A percentile compares a stretch with the other conserved stretches of the same genome.
phyloP scores from a whole-genome alignment of 2,329 filamentous ascomycete genomes.

The Claviceps sp. region DNA sequence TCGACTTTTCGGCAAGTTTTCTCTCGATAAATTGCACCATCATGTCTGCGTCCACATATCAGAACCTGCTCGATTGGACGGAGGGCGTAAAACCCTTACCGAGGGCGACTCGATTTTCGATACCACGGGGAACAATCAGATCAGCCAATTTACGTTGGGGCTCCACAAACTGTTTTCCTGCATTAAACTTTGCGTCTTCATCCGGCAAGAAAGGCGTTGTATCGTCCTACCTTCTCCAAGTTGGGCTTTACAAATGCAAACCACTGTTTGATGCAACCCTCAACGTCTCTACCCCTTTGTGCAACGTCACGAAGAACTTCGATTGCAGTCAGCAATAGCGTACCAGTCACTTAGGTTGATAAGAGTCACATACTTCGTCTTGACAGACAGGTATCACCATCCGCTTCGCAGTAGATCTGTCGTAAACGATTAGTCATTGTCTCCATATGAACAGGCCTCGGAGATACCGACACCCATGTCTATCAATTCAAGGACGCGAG shows the following conservation, averaged over 20 bases:
- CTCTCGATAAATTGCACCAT: slow-evolving; percentile 86
- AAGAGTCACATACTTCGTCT: slow-evolving; percentile 52
- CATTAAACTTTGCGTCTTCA: not conserved
- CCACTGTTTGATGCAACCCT: slow-evolving; percentile 97
- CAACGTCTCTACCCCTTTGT: slow-evolving; percentile 79
- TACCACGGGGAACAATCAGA: slow-evolving; percentile 86
- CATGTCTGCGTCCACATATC: slow-evolving; percentile 46
- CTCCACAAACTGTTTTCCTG: slow-evolving; percentile 53
- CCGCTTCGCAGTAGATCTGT: slow-evolving; percentile 89
- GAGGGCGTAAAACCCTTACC: slow-evolving; percentile 27
- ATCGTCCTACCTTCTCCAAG: slow-evolving; percentile 54
- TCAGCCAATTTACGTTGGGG: slow-evolving; percentile 87
- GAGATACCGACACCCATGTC: slow-evolving; percentile 62
- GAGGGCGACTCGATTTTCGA: slow-evolving; percentile 90
- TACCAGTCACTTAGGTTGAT: not conserved
- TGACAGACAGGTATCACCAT: slow-evolving; percentile 85
- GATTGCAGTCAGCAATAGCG: slow-evolving; percentile 4
- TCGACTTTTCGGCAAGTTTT: slow-evolving; percentile 75
- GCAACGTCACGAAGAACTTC: slow-evolving; percentile 74
- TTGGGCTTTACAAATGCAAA: slow-evolving; percentile 94
- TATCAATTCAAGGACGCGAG: slow-evolving; percentile 68
- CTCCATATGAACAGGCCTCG: not conserved
- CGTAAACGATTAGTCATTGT: slow-evolving; percentile 1
- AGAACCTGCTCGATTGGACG: not conserved
- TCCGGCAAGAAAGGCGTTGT: not conserved